A percentile compares a stretch with the other conserved stretches of the same genome.
These are phyloP conservation scores for Penicillium sp. DNA, from an alignment of 2,329 filamentous ascomycete genomes.

Conservation along the genomic window DNA sequence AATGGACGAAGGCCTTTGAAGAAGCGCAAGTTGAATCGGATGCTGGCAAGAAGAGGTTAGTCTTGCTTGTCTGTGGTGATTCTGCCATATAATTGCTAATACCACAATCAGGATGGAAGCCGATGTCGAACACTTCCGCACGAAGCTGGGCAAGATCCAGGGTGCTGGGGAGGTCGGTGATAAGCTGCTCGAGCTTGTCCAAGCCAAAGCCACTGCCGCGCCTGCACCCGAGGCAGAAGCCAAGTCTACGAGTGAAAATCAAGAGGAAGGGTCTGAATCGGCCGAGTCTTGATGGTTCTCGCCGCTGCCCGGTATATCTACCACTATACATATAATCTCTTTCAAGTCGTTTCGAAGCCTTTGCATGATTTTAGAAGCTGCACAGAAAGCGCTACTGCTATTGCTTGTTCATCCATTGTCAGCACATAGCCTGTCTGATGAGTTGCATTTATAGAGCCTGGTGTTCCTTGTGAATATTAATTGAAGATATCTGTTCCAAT, in stretches of 20 bases:
- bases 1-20: constrained; percentile 66
- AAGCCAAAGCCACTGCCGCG: constrained; percentile 32
- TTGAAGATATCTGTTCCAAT: background rate
- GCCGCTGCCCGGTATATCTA: background rate
- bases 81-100: constrained; percentile 9
- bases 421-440: constrained; percentile 14
- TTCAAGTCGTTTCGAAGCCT: background rate
- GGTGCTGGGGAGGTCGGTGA: constrained; percentile 71
- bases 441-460: constrained; percentile 19
- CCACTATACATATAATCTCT: constrained; percentile 13
- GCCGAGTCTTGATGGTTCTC: constrained; percentile 10
- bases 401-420: constrained; percentile 3
- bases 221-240: constrained; percentile 5
- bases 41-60: constrained; percentile 66
- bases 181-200: constrained; percentile 54
- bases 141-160: constrained; percentile 68
- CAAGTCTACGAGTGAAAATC: constrained; percentile 8
- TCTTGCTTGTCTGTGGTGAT: constrained; percentile 1
- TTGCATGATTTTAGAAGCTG: constrained; percentile 5
- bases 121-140: constrained; percentile 68
- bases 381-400: constrained; percentile 14
- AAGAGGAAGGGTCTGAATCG: constrained; percentile 12
- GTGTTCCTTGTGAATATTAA: constrained; percentile 15
- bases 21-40: constrained; percentile 62
- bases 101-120: constrained; percentile 58